Evolutionary conservation across 1,139 yeast genomes (phyloP).

Genomic region (Insectozyma bohioensis): DNA sequence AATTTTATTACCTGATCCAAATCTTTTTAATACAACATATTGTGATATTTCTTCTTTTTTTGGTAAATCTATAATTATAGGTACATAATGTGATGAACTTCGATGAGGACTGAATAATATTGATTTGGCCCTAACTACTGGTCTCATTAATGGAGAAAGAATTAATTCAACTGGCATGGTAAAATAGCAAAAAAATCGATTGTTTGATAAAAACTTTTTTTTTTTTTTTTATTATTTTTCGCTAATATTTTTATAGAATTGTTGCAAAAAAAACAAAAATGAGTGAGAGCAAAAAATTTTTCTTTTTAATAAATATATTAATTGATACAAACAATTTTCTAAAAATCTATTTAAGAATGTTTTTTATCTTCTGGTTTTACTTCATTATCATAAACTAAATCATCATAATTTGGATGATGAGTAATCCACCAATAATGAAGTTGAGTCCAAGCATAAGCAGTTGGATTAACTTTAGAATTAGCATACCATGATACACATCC

Average conservation of each 20-base stretch:
- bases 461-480: conserved; percentile 26
- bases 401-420: conserved; percentile 29
- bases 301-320: too few relatives aligned
- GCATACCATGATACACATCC: conserved; percentile 48
- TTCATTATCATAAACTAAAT: conserved; percentile 22
- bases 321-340: too few relatives aligned
- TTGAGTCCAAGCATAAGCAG: conserved; percentile 45
- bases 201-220: neutral
- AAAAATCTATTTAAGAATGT: too few relatives aligned
- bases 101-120: conserved; percentile 58
- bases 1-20: conserved; percentile 58
- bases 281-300: neutral
- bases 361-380: too few relatives aligned
- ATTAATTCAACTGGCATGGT: conserved; percentile 59
- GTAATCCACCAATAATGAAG: conserved; percentile 31
- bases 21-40: conserved; percentile 50
- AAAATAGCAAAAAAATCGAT: conserved; percentile 4
- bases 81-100: conserved; percentile 55
- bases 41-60: conserved; percentile 27
- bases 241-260: neutral
- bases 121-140: conserved; percentile 55
- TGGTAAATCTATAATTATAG: conserved; percentile 46
- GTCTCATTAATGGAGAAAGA: conserved; percentile 59
- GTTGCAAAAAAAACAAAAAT: neutral
- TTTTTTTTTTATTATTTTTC: too few relatives aligned